Conservation (phyloP, 2,329 filamentous ascomycete genomes). For the Pestalotiopsis sp. region DNA sequence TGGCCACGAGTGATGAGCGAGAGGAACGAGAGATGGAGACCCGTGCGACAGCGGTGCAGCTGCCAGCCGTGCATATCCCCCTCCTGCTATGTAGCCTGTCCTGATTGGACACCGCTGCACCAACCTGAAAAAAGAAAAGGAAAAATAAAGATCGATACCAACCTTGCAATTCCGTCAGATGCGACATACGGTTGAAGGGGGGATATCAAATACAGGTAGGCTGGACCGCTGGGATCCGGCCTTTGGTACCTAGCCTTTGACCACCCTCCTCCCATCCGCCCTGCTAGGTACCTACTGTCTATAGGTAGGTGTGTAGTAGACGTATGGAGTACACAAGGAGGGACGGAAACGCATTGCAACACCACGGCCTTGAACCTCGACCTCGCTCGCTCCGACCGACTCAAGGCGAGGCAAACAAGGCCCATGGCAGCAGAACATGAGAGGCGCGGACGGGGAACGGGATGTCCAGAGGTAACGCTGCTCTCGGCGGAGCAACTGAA, state of each 20-base stretch:
- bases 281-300: too few relatives aligned
- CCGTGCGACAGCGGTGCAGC: constrained; percentile 3
- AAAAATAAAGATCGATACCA: neutral
- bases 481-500: neutral
- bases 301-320: neutral
- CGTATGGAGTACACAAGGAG: neutral
- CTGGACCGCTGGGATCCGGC: neutral
- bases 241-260: neutral
- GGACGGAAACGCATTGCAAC: neutral
- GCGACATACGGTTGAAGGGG: neutral
- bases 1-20: neutral
- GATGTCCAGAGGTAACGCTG: neutral
- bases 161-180: constrained; percentile 7
- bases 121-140: constrained; percentile 1
- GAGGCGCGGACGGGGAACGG: neutral
- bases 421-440: neutral
- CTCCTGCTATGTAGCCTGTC: neutral
- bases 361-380: neutral
- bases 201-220: neutral
- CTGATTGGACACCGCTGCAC: constrained; percentile 12
- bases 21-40: neutral
- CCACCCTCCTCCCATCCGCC: neutral
- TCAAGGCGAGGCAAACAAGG: neutral
- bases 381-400: constrained; percentile 1
- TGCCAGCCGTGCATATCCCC: constrained; percentile 6